Evolutionary conservation across 2,329 filamentous ascomycete genomes (phyloP).

Genomic region (Apiospora koreana): DNA sequence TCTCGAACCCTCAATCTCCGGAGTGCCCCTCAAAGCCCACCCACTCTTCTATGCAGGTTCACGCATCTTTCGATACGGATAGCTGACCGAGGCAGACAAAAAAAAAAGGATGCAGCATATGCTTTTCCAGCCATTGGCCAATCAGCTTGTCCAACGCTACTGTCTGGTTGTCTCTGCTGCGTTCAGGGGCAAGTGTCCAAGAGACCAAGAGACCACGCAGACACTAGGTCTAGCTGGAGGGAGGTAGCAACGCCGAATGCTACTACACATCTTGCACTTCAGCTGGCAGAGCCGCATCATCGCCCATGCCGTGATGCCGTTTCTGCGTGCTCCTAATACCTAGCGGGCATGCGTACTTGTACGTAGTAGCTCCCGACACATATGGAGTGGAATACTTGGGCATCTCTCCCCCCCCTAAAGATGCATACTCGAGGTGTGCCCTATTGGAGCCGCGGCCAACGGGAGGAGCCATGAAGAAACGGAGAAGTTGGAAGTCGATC

Average conservation of each 20-base stretch:
- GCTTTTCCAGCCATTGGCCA: neutral
- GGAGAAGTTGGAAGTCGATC: constrained; percentile 2
- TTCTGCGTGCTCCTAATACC: neutral
- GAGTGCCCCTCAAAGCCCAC: constrained; percentile 4
- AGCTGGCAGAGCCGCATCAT: constrained; percentile 7
- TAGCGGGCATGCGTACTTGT: neutral
- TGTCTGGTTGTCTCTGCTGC: neutral
- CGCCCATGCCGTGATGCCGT: neutral
- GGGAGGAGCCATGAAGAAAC: neutral
- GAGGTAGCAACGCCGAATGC: neutral
- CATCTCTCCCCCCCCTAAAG: neutral
- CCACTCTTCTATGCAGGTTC: constrained; percentile 4
- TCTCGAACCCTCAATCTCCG: constrained; percentile 5
- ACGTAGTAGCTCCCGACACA: neutral
- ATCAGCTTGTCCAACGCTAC: neutral
- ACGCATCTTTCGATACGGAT: neutral
- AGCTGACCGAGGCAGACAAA: neutral
- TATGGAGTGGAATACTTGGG: neutral
- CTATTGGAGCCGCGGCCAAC: neutral
- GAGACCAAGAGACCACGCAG: neutral
- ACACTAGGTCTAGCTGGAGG: neutral
- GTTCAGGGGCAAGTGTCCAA: neutral
- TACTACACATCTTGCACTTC: neutral
- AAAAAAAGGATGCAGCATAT: neutral
- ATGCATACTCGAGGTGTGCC: neutral